Evolutionary conservation across 2,329 filamentous ascomycete species (phyloP).

Genomic region (Talaromyces sp.): DNA sequence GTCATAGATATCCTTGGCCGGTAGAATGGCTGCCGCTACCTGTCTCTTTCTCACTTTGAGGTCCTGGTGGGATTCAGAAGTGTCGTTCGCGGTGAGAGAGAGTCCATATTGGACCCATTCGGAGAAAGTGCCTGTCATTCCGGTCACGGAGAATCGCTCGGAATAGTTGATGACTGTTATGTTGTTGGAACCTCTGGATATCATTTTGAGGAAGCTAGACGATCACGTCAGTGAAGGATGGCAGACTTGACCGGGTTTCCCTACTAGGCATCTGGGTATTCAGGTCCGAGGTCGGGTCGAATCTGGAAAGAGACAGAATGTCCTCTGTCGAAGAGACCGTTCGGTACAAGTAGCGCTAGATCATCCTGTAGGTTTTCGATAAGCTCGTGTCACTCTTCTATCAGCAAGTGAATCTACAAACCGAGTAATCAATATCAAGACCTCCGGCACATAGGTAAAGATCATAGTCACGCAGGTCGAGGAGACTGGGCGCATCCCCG

Average conservation of each 20-base stretch:
- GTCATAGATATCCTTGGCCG: slow-evolving; percentile 20
- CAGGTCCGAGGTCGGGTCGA: slow-evolving; percentile 42
- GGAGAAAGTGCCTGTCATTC: slow-evolving; percentile 61
- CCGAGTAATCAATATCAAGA: slow-evolving; percentile 48
- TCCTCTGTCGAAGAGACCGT: slow-evolving; percentile 37
- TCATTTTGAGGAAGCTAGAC: slow-evolving; percentile 57
- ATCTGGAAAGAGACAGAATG: slow-evolving; percentile 46
- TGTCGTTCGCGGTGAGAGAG: slow-evolving; percentile 24
- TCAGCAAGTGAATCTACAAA: slow-evolving; percentile 23
- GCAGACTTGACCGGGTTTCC: slow-evolving; percentile 22
- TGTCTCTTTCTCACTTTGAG: slow-evolving; percentile 32
- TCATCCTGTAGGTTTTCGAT: slow-evolving; percentile 35
- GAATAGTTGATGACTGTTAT: slow-evolving; percentile 59
- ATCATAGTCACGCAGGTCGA: slow-evolving; percentile 53
- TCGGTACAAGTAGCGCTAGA: slow-evolving; percentile 38
- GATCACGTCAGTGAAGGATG: not conserved
- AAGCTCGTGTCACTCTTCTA: not conserved
- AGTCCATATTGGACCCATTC: slow-evolving; percentile 30
- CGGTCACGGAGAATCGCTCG: slow-evolving; percentile 59
- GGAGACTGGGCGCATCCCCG: slow-evolving; percentile 47
- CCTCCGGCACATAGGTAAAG: slow-evolving; percentile 61
- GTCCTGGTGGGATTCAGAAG: slow-evolving; percentile 22
- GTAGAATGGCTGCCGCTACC: slow-evolving; percentile 19
- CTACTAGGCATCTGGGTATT: slow-evolving; percentile 55
- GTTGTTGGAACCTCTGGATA: slow-evolving; percentile 49